Evolutionary conservation across 2,329 filamentous ascomycete genomes (phyloP).

Genomic region (Fusarium haematococcum): DNA sequence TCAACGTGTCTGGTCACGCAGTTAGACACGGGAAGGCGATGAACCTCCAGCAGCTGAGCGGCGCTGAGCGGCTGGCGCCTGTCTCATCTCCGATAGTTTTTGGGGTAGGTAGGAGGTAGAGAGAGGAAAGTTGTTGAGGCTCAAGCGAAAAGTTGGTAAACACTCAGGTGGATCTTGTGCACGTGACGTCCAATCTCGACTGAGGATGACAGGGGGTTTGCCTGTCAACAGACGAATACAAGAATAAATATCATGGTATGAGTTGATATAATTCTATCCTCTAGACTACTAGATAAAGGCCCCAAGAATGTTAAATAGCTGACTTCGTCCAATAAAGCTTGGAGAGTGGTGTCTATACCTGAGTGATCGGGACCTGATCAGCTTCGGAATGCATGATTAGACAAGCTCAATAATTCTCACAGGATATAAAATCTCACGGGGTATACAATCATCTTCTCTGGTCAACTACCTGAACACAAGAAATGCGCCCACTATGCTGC

Average conservation of each 20-base stretch:
- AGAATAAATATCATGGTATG: background rate
- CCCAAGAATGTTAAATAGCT: background rate
- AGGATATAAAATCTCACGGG: constrained; percentile 11
- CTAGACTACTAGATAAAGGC: background rate
- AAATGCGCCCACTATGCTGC: constrained; percentile 28
- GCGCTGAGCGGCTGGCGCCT: background rate
- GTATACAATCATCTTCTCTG: constrained; percentile 41
- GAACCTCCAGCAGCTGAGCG: background rate
- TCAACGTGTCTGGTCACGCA: background rate
- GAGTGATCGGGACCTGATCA: background rate
- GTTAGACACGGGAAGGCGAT: background rate
- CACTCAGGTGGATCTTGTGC: constrained; percentile 14
- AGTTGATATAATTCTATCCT: background rate
- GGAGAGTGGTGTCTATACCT: background rate
- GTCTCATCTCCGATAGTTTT: background rate
- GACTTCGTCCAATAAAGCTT: background rate
- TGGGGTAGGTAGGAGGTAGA: background rate
- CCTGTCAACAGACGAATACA: background rate
- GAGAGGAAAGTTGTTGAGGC: background rate
- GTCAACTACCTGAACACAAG: constrained; percentile 31
- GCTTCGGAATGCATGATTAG: background rate
- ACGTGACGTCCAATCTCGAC: constrained; percentile 19
- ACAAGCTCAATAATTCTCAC: background rate
- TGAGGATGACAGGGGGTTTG: background rate
- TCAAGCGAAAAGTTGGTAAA: constrained; percentile 19